Evolutionary conservation across 306 rosid species (phyloP).

Genomic region (Cyamopsis tetragonoloba): DNA sequence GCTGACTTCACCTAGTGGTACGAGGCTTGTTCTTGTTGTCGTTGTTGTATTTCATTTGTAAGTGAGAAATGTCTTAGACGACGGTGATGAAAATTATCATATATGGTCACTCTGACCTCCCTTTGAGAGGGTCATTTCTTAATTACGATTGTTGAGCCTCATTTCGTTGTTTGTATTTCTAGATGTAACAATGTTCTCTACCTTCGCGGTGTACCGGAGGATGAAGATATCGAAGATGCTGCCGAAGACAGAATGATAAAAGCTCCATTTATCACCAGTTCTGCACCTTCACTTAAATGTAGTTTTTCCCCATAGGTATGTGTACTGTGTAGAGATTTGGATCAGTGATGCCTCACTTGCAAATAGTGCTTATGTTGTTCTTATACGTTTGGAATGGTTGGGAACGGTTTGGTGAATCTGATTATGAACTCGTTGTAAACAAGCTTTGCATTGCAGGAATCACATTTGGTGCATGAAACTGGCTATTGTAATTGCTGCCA

Average conservation of each 20-base stretch:
- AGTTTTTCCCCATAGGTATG: no score
- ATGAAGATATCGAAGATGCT: slow-evolving; percentile 82
- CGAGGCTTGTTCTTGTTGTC: no score
- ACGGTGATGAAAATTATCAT: no score
- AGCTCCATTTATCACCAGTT: not conserved
- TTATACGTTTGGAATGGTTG: not conserved
- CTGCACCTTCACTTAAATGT: not conserved
- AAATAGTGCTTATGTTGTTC: not conserved
- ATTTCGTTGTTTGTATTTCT: slow-evolving; percentile 9
- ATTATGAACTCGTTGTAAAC: no score
- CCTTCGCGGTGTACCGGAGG: slow-evolving; percentile 89
- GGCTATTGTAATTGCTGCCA: no score
- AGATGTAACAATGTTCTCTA: slow-evolving; percentile 88
- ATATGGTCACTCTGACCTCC: not conserved
- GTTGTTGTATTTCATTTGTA: no score
- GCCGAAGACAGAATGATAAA: slow-evolving; percentile 42
- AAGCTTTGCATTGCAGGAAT: no score
- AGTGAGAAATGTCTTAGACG: no score
- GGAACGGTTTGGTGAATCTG: no score
- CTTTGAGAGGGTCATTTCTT: not conserved
- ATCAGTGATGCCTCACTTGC: not conserved
- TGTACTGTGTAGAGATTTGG: slow-evolving; percentile 13
- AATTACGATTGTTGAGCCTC: not conserved
- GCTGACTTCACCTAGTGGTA: no score
- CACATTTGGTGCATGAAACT: no score